Base-by-base conservation (phyloP, 2,329 filamentous ascomycete species). In the Zymoseptoria tritici region DNA sequence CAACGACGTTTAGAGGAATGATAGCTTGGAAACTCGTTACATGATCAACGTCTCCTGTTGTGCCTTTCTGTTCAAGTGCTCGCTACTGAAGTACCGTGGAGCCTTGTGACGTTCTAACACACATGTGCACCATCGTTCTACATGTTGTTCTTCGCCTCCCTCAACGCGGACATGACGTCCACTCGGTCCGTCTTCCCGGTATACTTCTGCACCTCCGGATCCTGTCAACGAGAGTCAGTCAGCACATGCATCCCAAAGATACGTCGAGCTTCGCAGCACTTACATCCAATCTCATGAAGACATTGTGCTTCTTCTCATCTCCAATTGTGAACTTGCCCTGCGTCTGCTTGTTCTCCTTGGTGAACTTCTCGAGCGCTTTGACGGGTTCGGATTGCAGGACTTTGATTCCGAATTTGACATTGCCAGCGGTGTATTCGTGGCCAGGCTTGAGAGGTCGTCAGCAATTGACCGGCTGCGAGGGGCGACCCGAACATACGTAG, bases 351-450 rank as follows among this genome's bases (percentile, higher is more conserved):
- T 97, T 93, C 61, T 83, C 80, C 57, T 89, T 84, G 1, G 90
- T 89, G 73, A 91, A 97, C 0, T 82, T 80, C 66, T 89, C 80
- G 31, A 99, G 80, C 68, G 86, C 88, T 79, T 89, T 86, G 63
- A 97, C 85, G 0, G 89, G 81, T 54, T 89, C 86, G 50, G 83
- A 88, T 69, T 90, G 85, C 58, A 88, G 78, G 16, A 97, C 88
- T 2, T 87, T 88, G 60, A 88, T 77, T 54, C 85, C 87, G 72
- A 99, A 99, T 73, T 91, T 91, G 70, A 94, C 91, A 71, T 99
- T 99, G 56, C 88, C 83, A 76, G 94, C 96, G n/a, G 94, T 99
- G 78, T 99, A 99, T 75, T 97, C 94, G 70, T 99, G 94, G 3
- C 94, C 94, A 19, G 93, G 92, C 87, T 93, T 58, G 31, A 57